Conservation (phyloP, 1,139 yeast species). For the Oligophagozyma castellii region DNA sequence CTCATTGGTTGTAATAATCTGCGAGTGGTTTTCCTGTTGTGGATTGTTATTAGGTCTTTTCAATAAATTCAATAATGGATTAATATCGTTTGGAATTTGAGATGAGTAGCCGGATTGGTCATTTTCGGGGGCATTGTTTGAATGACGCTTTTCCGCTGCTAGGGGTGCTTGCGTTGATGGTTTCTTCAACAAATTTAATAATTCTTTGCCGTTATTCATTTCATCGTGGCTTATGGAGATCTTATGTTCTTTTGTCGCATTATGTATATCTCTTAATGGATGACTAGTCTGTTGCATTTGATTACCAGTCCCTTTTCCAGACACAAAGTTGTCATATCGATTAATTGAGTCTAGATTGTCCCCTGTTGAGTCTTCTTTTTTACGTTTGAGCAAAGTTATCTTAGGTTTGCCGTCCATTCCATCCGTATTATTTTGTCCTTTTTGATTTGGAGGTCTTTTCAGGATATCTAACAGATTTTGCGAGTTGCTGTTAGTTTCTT, state of each 20-base stretch:
- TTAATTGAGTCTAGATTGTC: no score
- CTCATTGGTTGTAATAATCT: background rate
- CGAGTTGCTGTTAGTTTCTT: background rate
- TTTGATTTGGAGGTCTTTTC: slow-evolving; percentile 2
- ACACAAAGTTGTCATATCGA: background rate
- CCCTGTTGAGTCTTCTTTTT: no score
- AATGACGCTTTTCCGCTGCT: no score
- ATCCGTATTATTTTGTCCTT: background rate
- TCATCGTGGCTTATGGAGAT: background rate
- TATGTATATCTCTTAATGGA: no score
- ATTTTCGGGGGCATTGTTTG: no score
- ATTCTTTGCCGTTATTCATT: slow-evolving; percentile 1
- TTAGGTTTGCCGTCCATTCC: slow-evolving; percentile 2
- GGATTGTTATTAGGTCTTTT: slow-evolving; percentile 4
- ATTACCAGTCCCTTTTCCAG: slow-evolving; percentile 2
- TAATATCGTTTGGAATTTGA: background rate
- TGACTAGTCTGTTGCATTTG: slow-evolving; percentile 4
- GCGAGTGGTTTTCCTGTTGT: no score
- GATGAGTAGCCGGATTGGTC: background rate
- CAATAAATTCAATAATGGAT: slow-evolving; percentile 3
- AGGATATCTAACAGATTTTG: slow-evolving; percentile 3
- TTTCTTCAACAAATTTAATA: slow-evolving; percentile 1
- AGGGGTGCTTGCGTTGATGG: slow-evolving; percentile 1
- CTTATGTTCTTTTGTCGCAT: no score
- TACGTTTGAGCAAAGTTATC: slow-evolving; percentile 5